Evolutionary conservation across 108 stramenopile species (phyloP).

Genomic region (Seminavis robusta): DNA sequence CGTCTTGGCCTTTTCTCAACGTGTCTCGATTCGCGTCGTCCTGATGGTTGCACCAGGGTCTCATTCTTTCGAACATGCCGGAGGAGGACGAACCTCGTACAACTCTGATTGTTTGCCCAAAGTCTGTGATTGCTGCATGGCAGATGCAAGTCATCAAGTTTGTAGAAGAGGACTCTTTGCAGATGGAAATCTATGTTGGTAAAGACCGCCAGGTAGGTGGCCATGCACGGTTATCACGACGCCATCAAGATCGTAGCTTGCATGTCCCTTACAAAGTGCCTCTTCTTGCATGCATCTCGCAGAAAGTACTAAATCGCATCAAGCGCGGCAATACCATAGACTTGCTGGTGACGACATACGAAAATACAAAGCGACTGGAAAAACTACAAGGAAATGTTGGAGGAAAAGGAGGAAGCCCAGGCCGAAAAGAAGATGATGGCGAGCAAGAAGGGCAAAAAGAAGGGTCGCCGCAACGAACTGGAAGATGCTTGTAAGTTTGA

Average conservation of each 20-base stretch:
- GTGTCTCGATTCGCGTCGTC: too few species aligned
- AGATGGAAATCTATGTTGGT: not conserved
- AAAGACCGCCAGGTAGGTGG: not conserved
- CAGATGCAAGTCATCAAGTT: constrained; percentile 35
- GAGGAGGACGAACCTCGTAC: constrained; percentile 8
- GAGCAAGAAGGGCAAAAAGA: too few species aligned
- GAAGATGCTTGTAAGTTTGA: too few species aligned
- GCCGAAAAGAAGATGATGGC: too few species aligned
- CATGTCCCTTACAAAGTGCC: constrained; percentile 31
- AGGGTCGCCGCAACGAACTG: too few species aligned
- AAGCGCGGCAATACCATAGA: constrained; percentile 28
- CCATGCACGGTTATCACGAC: too few species aligned
- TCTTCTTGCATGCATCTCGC: constrained; percentile 44
- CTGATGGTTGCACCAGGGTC: too few species aligned
- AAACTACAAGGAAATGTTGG: constrained; percentile 4
- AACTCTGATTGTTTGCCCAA: constrained; percentile 68
- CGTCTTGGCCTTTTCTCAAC: too few species aligned
- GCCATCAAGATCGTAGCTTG: too few species aligned
- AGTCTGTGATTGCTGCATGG: constrained; percentile 64
- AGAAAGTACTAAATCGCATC: constrained; percentile 25
- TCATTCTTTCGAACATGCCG: constrained; percentile 48
- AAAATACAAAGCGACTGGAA: constrained; percentile 28
- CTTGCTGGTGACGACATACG: constrained; percentile 49
- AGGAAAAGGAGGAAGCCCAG: not conserved
- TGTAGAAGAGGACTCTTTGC: too few species aligned